phyloP scores from a whole-genome alignment of 306 rosid genomes.

The Luffa acutangula region DNA sequence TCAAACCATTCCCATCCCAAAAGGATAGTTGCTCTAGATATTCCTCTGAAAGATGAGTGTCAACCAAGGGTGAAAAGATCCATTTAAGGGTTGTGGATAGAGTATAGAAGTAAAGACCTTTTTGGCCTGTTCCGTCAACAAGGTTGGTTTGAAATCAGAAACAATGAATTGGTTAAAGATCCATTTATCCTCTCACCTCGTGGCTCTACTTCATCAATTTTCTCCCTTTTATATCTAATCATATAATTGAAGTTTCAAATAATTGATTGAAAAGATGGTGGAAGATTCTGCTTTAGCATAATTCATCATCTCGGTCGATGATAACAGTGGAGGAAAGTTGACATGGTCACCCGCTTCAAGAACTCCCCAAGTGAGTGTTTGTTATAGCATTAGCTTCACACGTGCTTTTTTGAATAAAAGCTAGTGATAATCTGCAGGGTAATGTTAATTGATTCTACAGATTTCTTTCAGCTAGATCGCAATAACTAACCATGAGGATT shows the following conservation, averaged over 20 bases:
- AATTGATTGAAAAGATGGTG: neutral
- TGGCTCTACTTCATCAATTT: neutral
- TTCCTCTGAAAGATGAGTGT: neutral
- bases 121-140: neutral
- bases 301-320: neutral
- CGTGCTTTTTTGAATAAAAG: neutral
- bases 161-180: neutral
- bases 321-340: neutral
- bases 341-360: neutral
- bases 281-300: neutral
- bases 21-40: neutral
- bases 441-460: neutral
- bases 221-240: neutral
- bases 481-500: neutral
- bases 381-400: neutral
- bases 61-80: neutral
- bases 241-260: neutral
- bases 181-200: neutral
- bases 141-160: neutral
- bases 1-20: neutral
- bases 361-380: neutral
- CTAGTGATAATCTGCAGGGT: neutral
- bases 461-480: neutral
- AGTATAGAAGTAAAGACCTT: neutral
- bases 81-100: neutral